Conservation (phyloP, 108 stramenopile genomes). For the Cyclostephanos invisitatus region DNA sequence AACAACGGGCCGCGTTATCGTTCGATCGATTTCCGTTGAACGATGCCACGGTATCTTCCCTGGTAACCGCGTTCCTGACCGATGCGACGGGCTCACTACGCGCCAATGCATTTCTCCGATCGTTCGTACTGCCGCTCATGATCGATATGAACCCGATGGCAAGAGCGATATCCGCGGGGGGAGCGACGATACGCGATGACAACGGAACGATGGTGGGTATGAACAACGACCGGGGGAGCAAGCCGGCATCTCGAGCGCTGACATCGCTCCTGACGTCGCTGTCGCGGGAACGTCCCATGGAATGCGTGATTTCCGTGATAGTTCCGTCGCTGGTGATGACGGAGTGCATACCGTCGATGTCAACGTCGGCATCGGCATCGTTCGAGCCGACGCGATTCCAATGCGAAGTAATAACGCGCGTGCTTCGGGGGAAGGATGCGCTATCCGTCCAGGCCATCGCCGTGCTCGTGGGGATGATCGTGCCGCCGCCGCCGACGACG, state of each 20-base stretch:
- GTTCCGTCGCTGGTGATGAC: conserved; percentile 10
- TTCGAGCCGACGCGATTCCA: conserved; percentile 42
- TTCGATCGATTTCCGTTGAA: conserved; percentile 26
- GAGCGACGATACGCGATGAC: not conserved
- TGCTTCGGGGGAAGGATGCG: conserved; percentile 35
- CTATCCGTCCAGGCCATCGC: conserved; percentile 31
- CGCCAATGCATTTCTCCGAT: conserved; percentile 35
- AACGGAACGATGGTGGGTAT: not conserved
- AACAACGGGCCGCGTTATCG: not conserved
- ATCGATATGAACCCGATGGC: conserved; percentile 28
- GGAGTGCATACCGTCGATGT: not conserved
- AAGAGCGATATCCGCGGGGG: not conserved
- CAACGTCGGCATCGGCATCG: not conserved
- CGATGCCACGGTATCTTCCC: conserved; percentile 28
- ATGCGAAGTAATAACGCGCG: conserved; percentile 36
- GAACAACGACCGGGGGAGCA: conserved; percentile 1
- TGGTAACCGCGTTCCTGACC: conserved; percentile 25
- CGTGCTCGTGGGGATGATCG: conserved; percentile 11
- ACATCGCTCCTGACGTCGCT: conserved; percentile 23
- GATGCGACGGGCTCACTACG: conserved; percentile 38
- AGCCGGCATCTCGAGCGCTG: conserved; percentile 33
- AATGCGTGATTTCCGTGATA: conserved; percentile 34
- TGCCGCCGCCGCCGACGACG: not conserved
- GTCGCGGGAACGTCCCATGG: conserved; percentile 36
- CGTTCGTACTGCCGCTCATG: conserved; percentile 40